Evolutionary conservation across 257 asterid genomes (phyloP).

Genomic region (Ligustrum vulgare): DNA sequence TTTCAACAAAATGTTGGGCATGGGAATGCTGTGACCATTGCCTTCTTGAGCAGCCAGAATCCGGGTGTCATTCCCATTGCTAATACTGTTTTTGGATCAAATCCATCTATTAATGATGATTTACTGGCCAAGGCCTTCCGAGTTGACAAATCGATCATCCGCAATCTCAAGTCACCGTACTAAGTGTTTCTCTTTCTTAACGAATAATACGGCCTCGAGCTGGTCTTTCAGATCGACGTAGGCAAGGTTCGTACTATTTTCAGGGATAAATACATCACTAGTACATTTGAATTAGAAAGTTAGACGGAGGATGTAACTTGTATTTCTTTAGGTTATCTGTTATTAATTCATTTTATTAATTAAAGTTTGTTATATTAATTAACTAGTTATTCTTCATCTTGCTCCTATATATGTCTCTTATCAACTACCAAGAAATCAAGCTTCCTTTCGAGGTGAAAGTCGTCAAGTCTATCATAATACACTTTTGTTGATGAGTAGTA

Average conservation of each 20-base stretch:
- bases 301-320: too few species aligned
- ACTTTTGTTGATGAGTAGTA: too few species aligned
- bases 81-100: conserved; percentile 35
- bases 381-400: too few species aligned
- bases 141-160: conserved; percentile 20
- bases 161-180: conserved; percentile 32
- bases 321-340: too few species aligned
- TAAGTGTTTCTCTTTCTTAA: not conserved
- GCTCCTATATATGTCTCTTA: too few species aligned
- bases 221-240: not conserved
- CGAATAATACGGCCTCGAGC: not conserved
- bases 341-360: too few species aligned
- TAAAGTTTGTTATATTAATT: too few species aligned
- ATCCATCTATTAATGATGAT: conserved; percentile 29
- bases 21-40: conserved; percentile 37
- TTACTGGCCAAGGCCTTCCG: conserved; percentile 38
- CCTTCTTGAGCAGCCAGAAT: conserved; percentile 45
- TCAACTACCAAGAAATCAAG: too few species aligned
- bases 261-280: too few species aligned
- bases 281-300: too few species aligned
- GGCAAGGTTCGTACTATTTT: not conserved
- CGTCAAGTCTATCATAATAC: too few species aligned
- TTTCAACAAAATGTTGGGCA: conserved; percentile 41
- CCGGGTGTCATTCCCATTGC: conserved; percentile 43
- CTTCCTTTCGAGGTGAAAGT: too few species aligned